Base-by-base conservation (phyloP, 441 rosid genomes). In the Cnidoscolus chayamansa region DNA sequence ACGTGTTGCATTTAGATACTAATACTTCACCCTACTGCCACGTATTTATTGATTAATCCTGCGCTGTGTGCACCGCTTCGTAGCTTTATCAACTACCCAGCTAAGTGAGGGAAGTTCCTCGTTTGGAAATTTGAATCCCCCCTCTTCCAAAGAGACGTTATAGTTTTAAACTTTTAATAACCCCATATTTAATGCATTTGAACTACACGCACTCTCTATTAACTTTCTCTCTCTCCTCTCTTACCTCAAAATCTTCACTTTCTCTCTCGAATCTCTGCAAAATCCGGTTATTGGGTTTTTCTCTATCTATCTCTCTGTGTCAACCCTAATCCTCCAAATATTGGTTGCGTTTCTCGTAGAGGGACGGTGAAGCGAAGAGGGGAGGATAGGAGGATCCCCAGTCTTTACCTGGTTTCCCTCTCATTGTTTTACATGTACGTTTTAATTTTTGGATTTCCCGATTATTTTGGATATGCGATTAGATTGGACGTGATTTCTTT, bases 91-190 rank as follows among this genome's bases (percentile, higher is more conserved):
- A 45, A 32, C 73, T 2, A 2, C 20, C 7, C 2, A 40, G 0
- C 40, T 1, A 20, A 17, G 45, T 30, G 9, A 4, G 30, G n/a
- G 35, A 19, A 54, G 49, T 70, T 40, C 78, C 64, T 66, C 71
- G 74, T 78, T 84, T 68, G 76, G 80, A 69, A 84, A 81, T 87
- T 87, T 84, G 86, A 87, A 87, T 77, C 78, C 73, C 54, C 73
- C 76, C 79, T 70, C 82, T 77, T 40, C 66, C 45, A 53, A 77
- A 85, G 84, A 84, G 87, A 81, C 87, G 90, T 85, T 85, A 53
- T 58, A 76, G 63, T 65, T 35, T 55, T 60, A 5, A 15, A 31
- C 54, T 37, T 73, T 59, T 11, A 31, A 16, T 19, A 5, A 20
- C 31, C 37, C 37, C 3, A 72, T 35, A 79, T 81, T 85, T 76